Percentiles rank a stretch among this genome's conserved stretches.
Evolutionary conservation across 331 rosid species (phyloP).

Genomic region (Pyracantha coccinea): DNA sequence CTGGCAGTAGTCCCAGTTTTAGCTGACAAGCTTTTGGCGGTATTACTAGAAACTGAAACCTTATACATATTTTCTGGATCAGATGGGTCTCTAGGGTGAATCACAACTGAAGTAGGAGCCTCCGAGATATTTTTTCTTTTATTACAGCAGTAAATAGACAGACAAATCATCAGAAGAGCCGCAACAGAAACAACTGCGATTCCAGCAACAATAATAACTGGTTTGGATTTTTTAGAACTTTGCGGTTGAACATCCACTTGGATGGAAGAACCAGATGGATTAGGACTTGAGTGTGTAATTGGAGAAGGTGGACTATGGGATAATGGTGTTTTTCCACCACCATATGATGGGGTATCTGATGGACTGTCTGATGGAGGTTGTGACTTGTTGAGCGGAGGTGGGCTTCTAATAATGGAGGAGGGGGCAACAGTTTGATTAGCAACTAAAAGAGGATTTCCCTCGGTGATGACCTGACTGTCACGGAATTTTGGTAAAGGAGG

Average conservation of each 20-base stretch:
- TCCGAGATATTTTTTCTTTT: conserved; percentile 27
- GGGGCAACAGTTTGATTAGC: conserved; percentile 20
- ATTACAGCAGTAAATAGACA: conserved; percentile 31
- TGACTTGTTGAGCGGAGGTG: conserved; percentile 13
- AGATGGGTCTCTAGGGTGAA: conserved; percentile 59
- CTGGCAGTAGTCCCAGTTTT: conserved; percentile 37
- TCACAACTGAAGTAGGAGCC: conserved; percentile 45
- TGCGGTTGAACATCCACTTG: conserved; percentile 16
- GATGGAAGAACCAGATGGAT: conserved; percentile 7
- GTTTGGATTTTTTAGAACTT: conserved; percentile 21
- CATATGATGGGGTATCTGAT: background rate
- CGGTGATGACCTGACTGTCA: conserved; percentile 23
- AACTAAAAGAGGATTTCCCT: conserved; percentile 46
- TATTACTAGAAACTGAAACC: conserved; percentile 44
- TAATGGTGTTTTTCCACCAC: conserved; percentile 8
- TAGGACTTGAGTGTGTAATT: conserved; percentile 10
- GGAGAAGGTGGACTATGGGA: conserved; percentile 14
- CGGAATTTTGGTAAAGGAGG: conserved; percentile 61
- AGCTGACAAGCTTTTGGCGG: conserved; percentile 37
- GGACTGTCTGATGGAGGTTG: conserved; percentile 19
- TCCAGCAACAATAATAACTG: conserved; percentile 23
- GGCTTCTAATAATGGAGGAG: conserved; percentile 15
- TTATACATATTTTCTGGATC: conserved; percentile 42
- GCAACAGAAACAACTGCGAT: conserved; percentile 14
- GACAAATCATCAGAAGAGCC: conserved; percentile 21